A percentile compares a stretch with the other conserved stretches of the same genome.
These are phyloP conservation scores for Garcia nutans DNA, from an alignment of 345 rosid species.

Conservation along the genomic window DNA sequence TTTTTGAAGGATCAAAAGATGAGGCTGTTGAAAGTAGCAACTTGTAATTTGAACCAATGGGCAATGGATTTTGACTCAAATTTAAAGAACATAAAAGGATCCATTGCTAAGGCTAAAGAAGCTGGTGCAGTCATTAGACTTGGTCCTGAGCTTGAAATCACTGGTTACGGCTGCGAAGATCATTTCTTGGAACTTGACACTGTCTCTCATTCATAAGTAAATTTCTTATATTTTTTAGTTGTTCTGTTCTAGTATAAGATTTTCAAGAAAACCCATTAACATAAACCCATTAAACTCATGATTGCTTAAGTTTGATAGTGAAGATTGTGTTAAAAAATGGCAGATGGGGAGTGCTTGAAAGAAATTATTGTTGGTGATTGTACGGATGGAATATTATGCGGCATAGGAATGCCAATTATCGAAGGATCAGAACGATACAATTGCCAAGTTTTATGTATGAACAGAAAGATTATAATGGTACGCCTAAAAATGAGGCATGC, in stretches of 20 bases:
- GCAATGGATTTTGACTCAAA: constrained; percentile 90
- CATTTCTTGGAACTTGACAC: constrained; percentile 96
- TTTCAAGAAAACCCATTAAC: neutral
- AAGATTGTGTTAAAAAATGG: too few relatives aligned
- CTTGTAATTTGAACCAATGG: constrained; percentile 95
- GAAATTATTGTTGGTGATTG: constrained; percentile 74
- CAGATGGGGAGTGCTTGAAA: constrained; percentile 69
- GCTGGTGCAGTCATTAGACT: constrained; percentile 83
- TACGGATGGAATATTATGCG: constrained; percentile 85
- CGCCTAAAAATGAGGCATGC: constrained; percentile 96
- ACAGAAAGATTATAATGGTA: constrained; percentile 77
- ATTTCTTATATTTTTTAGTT: constrained; percentile 5
- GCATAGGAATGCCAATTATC: constrained; percentile 90
- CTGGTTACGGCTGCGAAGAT: constrained; percentile 99
- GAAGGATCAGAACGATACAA: constrained; percentile 92
- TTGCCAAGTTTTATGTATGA: constrained; percentile 85
- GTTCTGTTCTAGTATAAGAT: neutral
- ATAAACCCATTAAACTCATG: neutral
- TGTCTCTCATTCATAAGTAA: constrained; percentile 58
- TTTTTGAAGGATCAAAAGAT: constrained; percentile 28
- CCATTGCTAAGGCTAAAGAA: constrained; percentile 61
- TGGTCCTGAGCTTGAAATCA: constrained; percentile 94
- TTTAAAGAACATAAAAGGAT: constrained; percentile 70
- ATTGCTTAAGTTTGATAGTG: too few relatives aligned
- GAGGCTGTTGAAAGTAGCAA: constrained; percentile 82